Base-by-base conservation (phyloP, 331 rosid genomes). In the Rosa hybrid region DNA sequence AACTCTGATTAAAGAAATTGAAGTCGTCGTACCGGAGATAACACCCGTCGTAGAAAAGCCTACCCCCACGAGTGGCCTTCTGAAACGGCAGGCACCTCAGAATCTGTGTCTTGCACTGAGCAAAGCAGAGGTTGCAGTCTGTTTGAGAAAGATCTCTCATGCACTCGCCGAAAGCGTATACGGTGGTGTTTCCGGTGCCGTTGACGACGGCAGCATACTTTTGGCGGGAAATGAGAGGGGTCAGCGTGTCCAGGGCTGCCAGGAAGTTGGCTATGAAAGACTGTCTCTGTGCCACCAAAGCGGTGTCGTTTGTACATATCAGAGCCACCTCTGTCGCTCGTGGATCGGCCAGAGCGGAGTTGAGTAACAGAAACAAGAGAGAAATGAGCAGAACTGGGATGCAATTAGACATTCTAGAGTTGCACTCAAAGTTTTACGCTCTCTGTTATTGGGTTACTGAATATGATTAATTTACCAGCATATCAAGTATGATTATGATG, bases 41-140 rank as follows among this genome's bases (percentile, higher is more conserved):
- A 74, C 95, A 91, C 0, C 97, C 98, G 18, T 94, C 98, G 20
- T 8, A 91, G 85, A 90, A 90, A 6, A 89, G 57, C 18, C 89
- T 77, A 0, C 98, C 97, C 1, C 94, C 93, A 5, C 82, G 91
- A 57, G 82, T 84, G 13, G 83, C 94, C 68, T 41, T 88, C 76
- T 86, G 93, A 78, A 90, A 93, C 0, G 93, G 97, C 21, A 87
- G 84, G 81, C 98, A 93, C 16, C 74, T 53, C 2, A 85, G 83
- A 48, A 91, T 69, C 86, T 85, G 92, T 8, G 88, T 86, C 80
- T 93, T 93, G 86, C 90, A 82, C 87, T 80, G 90, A 0, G 93
- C 97, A 18, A 89, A 78, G 82, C 98, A 93, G 46, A 90, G 16
- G 81, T 91, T 72, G 80, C 98, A 93, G 53, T 93, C 98, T 2